A percentile compares a stretch with the other conserved stretches of the same genome.
phyloP scores from a whole-genome alignment of 2,329 filamentous ascomycete species.

The Sarocladiaceae sp. region DNA sequence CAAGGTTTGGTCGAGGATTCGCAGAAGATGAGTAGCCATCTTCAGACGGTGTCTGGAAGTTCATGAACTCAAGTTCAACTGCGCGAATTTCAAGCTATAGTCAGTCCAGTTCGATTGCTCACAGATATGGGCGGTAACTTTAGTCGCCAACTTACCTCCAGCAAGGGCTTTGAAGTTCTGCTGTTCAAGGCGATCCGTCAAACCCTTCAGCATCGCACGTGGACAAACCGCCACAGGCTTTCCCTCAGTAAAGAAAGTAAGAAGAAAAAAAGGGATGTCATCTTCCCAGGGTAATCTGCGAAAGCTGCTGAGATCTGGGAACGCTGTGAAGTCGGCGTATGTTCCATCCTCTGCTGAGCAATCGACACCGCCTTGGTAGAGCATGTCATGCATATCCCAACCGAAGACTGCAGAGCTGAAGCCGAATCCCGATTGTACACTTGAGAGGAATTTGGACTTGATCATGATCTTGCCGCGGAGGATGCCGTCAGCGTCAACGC shows the following conservation, averaged over 20 bases:
- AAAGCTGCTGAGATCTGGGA: conserved; percentile 67
- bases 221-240: conserved; percentile 68
- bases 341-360: conserved; percentile 66
- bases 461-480: conserved; percentile 76
- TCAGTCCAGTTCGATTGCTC: conserved; percentile 66
- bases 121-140: neutral
- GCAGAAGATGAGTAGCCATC: conserved; percentile 26
- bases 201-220: conserved; percentile 59
- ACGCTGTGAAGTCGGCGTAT: conserved; percentile 70
- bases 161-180: conserved; percentile 69
- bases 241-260: conserved; percentile 70
- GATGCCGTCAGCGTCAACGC: conserved; percentile 72
- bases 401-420: conserved; percentile 84
- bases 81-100: neutral
- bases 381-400: conserved; percentile 85
- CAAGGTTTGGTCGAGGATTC: conserved; percentile 51
- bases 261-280: conserved; percentile 69
- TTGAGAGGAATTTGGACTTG: conserved; percentile 77
- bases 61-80: conserved; percentile 43
- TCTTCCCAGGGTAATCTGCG: conserved; percentile 77
- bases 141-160: conserved; percentile 53
- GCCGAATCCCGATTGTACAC: conserved; percentile 70
- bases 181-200: conserved; percentile 55
- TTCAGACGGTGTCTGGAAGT: conserved; percentile 29
- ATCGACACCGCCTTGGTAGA: conserved; percentile 74